These are phyloP conservation scores for Leishmania tarentolae DNA, from an alignment of 208 protist species.

Conservation along the genomic window DNA sequence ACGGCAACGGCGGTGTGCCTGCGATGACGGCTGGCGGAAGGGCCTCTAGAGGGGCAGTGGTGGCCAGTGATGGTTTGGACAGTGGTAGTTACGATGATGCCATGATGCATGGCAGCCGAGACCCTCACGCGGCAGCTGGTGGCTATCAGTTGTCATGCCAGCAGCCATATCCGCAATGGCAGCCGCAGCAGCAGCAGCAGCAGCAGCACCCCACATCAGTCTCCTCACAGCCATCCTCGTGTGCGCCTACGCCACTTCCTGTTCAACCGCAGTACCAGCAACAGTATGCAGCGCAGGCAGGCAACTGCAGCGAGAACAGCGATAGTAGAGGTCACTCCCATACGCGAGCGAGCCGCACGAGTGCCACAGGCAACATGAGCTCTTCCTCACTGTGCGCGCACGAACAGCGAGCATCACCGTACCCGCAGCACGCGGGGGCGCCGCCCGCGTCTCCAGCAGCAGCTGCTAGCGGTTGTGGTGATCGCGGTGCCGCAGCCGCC, in stretches of 20 bases:
- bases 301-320: conserved; percentile 3
- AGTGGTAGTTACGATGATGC: background rate
- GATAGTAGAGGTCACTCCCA: background rate
- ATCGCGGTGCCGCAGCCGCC: background rate
- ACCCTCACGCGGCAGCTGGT: conserved; percentile 2
- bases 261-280: background rate
- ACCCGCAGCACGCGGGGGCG: background rate
- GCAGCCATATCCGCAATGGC: background rate
- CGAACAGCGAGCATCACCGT: background rate
- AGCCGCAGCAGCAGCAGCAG: background rate
- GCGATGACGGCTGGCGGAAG: background rate
- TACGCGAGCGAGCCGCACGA: background rate
- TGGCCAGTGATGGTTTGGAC: background rate
- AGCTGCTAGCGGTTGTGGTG: background rate
- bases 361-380: conserved; percentile 7
- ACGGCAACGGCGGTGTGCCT: background rate
- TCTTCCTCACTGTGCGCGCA: background rate
- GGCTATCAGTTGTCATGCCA: background rate
- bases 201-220: conserved; percentile 3
- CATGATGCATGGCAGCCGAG: conserved; percentile 5
- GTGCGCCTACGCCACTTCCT: background rate
- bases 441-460: background rate
- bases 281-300: background rate
- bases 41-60: background rate
- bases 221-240: conserved; percentile 5